Base-by-base conservation (phyloP, 1,284 basidiomycete species). In the Sporisorium scitamineum region DNA sequence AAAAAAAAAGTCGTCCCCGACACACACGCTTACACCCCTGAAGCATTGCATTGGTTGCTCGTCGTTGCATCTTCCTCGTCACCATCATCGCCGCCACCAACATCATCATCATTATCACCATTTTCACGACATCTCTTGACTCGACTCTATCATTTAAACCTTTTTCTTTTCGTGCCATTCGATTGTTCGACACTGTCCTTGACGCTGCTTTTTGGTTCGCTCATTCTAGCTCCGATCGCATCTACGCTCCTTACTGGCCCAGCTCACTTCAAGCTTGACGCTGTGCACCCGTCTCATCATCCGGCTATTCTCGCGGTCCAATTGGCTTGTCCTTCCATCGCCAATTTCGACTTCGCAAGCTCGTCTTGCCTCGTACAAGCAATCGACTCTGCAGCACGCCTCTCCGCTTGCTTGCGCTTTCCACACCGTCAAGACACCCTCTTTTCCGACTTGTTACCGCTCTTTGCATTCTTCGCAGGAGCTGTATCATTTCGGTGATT, bases 51-150 rank as follows among this genome's bases (percentile, higher is more conserved):
- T 54, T 27, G 14, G 41, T 42, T 24, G 24, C 51, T 51, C 37
- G 3, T 39, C 18, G 16, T n/a, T n/a, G n/a, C 61, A 63, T 27
- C 59, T 58, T 34, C 60, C 51, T 22, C 45, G 58, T 45, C 53
- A 56, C 16, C 50, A 34, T 41, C 53, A 37, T 32, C 54, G 48
- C 24, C 34, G 34, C 34, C 34, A 34, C 18, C 39, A 42, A 5
- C 59, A 58, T 41, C 64, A 52, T n/a, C 59, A 58, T 39, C 50
- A 54, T 41, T 31, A 52, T 16, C 53, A 26, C 7, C 57, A 59
- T 41, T 37, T 48, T 27, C 2, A 41, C 47, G 47, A 50, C 27
- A 22, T 42, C 44, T 20, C 26, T 44, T 34, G 8, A 34, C 32
- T 34, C 32, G 9, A 6, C 39, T 41, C 42, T 24, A 54, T 13